Evolutionary conservation across 495 filamentous ascomycete species (phyloP).

Genomic region (Penicillium goetzii): DNA sequence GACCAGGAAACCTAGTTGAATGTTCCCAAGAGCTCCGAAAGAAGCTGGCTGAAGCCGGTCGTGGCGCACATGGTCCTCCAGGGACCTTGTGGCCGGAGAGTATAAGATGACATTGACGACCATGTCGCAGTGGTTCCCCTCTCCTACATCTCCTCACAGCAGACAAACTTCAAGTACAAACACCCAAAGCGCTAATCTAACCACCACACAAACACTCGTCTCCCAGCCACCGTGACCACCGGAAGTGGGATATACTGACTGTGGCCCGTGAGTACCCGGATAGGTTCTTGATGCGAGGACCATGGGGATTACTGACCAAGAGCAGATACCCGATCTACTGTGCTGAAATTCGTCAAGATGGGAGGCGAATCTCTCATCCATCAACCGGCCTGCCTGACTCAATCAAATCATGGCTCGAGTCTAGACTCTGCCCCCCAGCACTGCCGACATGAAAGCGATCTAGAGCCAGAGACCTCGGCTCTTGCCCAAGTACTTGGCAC

Average conservation of each 20-base stretch:
- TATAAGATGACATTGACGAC: neutral
- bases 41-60: neutral
- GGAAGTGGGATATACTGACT: neutral
- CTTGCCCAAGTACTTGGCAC: neutral
- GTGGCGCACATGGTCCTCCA: slow-evolving; percentile 10
- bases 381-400: neutral
- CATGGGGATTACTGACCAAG: neutral
- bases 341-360: neutral
- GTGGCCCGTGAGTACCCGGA: neutral
- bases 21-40: neutral
- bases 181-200: neutral
- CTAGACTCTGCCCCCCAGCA: neutral
- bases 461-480: neutral
- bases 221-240: neutral
- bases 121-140: neutral
- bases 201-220: neutral
- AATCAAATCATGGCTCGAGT: neutral
- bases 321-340: neutral
- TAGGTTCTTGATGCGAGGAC: neutral
- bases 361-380: neutral
- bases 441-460: neutral
- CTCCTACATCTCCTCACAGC: too few relatives aligned
- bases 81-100: slow-evolving; percentile 8
- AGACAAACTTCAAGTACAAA: too few relatives aligned
- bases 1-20: neutral